A percentile compares a stretch with the other conserved stretches of the same genome.
Conservation (phyloP, 495 filamentous ascomycete species). For the Venustampulla echinocandica region DNA sequence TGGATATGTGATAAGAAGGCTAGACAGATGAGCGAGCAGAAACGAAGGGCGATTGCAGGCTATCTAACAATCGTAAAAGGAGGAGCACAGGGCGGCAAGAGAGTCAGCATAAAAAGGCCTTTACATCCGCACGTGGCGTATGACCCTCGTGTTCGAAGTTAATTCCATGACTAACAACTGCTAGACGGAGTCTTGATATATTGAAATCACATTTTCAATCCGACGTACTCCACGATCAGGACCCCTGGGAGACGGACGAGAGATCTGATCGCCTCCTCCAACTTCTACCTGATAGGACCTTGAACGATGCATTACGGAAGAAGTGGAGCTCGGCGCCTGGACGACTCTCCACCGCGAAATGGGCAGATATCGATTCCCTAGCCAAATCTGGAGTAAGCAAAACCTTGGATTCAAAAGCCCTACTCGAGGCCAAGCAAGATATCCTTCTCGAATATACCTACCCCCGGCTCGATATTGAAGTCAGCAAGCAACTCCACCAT, state of each 20-base stretch:
- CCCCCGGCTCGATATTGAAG: constrained; percentile 91
- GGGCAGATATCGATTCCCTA: constrained; percentile 83
- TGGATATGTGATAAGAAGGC: constrained; percentile 96
- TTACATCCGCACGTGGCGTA: constrained; percentile 82
- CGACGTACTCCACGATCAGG: constrained; percentile 74
- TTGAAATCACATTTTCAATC: constrained; percentile 62
- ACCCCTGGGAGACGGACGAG: constrained; percentile 65
- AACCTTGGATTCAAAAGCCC: constrained; percentile 50
- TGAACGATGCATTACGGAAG: constrained; percentile 68
- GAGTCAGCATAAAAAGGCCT: constrained; percentile 75
- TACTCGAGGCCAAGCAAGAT: constrained; percentile 88
- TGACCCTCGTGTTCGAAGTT: neutral
- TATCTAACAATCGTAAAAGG: constrained; percentile 85
- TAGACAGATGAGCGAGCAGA: constrained; percentile 71
- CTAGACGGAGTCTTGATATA: constrained; percentile 72
- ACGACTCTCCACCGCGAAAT: constrained; percentile 68
- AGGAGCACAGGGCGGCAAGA: constrained; percentile 76
- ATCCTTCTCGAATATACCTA: constrained; percentile 96
- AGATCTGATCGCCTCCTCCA: constrained; percentile 65
- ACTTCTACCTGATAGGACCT: constrained; percentile 64
- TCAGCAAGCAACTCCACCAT: constrained; percentile 95
- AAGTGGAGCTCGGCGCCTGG: constrained; percentile 84
- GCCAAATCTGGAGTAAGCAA: constrained; percentile 65
- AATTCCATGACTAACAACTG: constrained; percentile 8
- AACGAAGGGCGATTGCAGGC: constrained; percentile 69